These are phyloP conservation scores for Akanthomyces uredinophilus DNA, from an alignment of 2,329 filamentous ascomycete species.

Conservation along the genomic window DNA sequence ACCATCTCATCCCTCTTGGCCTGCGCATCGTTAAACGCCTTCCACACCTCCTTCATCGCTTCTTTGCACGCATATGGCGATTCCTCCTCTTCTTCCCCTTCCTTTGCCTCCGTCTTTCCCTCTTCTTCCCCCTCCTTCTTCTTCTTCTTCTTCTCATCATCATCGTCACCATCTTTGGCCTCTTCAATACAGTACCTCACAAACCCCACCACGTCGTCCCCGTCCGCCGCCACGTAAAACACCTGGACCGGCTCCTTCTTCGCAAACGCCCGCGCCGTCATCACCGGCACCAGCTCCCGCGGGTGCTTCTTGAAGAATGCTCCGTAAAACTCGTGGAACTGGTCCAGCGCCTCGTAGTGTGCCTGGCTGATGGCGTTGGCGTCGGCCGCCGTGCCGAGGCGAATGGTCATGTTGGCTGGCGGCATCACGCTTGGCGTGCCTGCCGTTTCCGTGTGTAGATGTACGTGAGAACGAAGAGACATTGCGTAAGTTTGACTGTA, in stretches of 20 bases:
- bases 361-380: constrained; percentile 15
- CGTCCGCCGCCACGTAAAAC: constrained; percentile 16
- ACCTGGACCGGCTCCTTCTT: neutral
- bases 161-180: neutral
- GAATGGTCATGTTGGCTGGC: constrained; percentile 11
- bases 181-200: constrained; percentile 15
- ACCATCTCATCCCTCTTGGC: constrained; percentile 20
- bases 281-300: constrained; percentile 10
- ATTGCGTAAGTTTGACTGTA: no score
- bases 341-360: constrained; percentile 19
- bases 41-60: constrained; percentile 21
- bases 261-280: constrained; percentile 11
- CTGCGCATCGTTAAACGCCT: constrained; percentile 17
- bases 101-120: neutral
- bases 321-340: constrained; percentile 19
- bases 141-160: neutral
- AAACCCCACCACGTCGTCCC: constrained; percentile 15
- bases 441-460: neutral
- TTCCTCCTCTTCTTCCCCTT: neutral
- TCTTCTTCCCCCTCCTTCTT: neutral
- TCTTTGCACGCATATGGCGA: constrained; percentile 17
- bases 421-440: neutral
- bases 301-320: constrained; percentile 18
- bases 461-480: no score
- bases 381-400: constrained; percentile 15